Evolutionary conservation across 2,329 filamentous ascomycete genomes (phyloP), one percentile per base, ranked within the genome.

Genomic region (Bipolaris bicolor): DNA sequence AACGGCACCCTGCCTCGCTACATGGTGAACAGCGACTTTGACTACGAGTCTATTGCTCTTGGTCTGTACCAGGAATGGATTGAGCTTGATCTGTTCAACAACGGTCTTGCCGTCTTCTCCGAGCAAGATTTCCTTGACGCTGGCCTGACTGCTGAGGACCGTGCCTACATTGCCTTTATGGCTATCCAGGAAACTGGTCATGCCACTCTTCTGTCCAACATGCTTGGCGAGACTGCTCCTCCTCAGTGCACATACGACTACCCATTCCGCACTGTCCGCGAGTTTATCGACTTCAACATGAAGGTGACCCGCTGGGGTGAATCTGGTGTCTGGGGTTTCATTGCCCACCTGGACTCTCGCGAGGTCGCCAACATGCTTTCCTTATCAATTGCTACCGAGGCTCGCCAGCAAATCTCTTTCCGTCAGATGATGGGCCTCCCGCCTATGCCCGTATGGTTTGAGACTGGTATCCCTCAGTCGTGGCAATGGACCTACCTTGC

Each of bases 401-500:
- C 90, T 0, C 88, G 91, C 0, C 91, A 96, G 79, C 90, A 96
- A 78, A 82, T 93, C 80, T 88, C 90, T 64, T 95, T 95, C 82
- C 88, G 91, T 18, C 91, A 95, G 72, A 91, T 95, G 73, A 83
- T 86, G 33, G 91, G 91, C 15, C 83, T 91, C 6, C 90, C 90
- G 76, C 89, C 91, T 20, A 91, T 91, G 88, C 89, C 90, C 0
- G 88, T 90, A 9, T 95, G 90, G 90, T 92, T 94, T 71, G 87
- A 91, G 68, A 82, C 86, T 5, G 90, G 90, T 37, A 87, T 94
- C 22, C 91, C 90, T 0, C 91, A 96, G 74, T 91, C 88, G 0
- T 96, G 91, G 90, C 86, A 88, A 0, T 96, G 91, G 91, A 90
- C 90, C 0, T 82, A 91, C 20, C 81, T 95, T 4, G 90, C 91